Evolutionary conservation across 345 rosid species (phyloP), one percentile per base, ranked within the genome.

Genomic region (Theobroma cacao): DNA sequence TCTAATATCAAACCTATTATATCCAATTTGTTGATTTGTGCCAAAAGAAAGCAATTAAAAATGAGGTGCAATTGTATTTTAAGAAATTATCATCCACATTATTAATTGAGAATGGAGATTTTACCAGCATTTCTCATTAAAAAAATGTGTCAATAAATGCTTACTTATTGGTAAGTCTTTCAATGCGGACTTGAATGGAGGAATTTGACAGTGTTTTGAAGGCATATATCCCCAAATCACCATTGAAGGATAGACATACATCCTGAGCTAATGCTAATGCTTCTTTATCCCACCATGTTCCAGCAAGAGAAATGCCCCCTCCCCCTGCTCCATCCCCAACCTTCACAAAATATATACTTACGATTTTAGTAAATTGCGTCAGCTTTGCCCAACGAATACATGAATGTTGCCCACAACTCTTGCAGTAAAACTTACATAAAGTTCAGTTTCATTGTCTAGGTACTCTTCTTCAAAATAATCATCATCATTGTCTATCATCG

Each of bases 241-340:
- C 96, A 48, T 88, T 85, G 56, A 95, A 92, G 31, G 92, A 89
- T 33, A 76, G 80, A 38, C 89, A 87, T 20, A 86, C 93, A 76
- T 83, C 81, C 76, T 90, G 89, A 28, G 93, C 94, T 80, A 92
- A 81, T 7, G 84, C 41, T 30, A 95, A 82, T 60, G 93, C 98
- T 86, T 91, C 90, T 81, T 92, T 90, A 56, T 95, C 99, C 98
- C 98, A 91, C 89, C 88, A 77, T 62, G 94, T 90, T 71, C 99
- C 97, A 13, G 93, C 93, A 13, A 93, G 88, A 40, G 90, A 83
- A 64, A 93, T 84, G 50, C 99, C 96, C 74, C 98, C 98, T 82
- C 99, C 98, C 24, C 87, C 94, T 55, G 82, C 85, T 72, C 98
- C 99, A 87, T 95, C 97, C 75, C 97, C 98, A 64, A 72, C 90